Base-by-base conservation (phyloP, 2,329 filamentous ascomycete genomes). In the Pseudogymnoascus sp. region DNA sequence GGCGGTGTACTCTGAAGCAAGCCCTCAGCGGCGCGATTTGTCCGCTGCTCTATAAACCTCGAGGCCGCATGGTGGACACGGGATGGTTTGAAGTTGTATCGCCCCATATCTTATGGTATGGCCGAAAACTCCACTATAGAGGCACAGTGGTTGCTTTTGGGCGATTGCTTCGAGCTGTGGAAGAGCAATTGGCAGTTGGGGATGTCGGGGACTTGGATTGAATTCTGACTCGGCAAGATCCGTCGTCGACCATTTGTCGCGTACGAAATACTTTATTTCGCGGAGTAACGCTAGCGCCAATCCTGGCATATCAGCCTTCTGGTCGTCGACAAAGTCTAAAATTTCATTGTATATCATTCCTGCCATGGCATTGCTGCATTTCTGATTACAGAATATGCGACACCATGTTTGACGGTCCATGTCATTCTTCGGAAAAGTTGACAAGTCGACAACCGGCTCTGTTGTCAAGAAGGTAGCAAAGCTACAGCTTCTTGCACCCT, bases 331-430 rank as follows among this genome's bases (percentile, higher is more conserved):
- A 53, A 18, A 33, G 28, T 53, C 15, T 53, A 53, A 53, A 53
- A 35, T 53, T 53, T 53, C 47, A 53, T 12, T 53, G 28, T 53
- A 53, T 20, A 33, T 35, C 39, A 50, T 41, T 41, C 25, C 58
- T 60, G 36, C 35, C 36, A 60, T 50, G 58, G 38, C 58, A 33
- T 30, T 41, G 58, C 58, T 39, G 37, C 37, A 58, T 38, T 38
- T 58, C 57, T 58, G 57, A 33, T 30, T 59, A 59, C 38, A 33
- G 60, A 37, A 60, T 30, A 59, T 60, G 64, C 41, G 74, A 75
- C 81, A 84, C 77, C 68, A 86, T 87, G 84, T 79, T 75, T 76
- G 76, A 72, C 75, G 71, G 80, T 81, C 81, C 82, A 87, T 87
- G 84, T 83, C 81, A 81, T 75, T 79, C 75, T 72, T 80, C 76